phyloP scores from a whole-genome alignment of 768 basidiomycete species.

The Pisolithus marmoratus region DNA sequence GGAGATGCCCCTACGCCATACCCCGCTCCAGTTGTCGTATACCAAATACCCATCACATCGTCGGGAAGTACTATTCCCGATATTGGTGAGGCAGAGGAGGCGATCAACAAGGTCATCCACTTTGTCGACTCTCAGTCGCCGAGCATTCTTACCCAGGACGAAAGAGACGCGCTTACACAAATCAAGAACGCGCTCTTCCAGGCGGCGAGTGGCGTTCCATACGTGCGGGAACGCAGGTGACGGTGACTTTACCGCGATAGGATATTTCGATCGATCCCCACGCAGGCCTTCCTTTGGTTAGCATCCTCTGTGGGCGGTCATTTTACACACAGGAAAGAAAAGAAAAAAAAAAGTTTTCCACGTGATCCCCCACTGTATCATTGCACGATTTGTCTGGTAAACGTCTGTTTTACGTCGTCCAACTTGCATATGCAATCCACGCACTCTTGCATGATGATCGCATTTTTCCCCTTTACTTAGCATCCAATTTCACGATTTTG shows the following conservation, averaged over 20 bases:
- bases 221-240: conserved; percentile 29
- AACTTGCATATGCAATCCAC: neutral
- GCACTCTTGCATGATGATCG: neutral
- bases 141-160: conserved; percentile 26
- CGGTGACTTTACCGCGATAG: neutral
- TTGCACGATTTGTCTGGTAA: neutral
- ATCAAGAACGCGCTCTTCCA: conserved; percentile 54
- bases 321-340: neutral
- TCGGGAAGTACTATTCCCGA: conserved; percentile 32
- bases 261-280: neutral
- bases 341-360: neutral
- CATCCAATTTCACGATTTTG: neutral
- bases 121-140: conserved; percentile 43
- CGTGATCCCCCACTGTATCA: neutral
- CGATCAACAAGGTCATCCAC: conserved; percentile 47
- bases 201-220: conserved; percentile 33
- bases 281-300: neutral
- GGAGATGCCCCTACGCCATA: conserved; percentile 20
- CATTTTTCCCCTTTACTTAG: neutral
- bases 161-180: conserved; percentile 37
- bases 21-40: conserved; percentile 25
- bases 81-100: conserved; percentile 46
- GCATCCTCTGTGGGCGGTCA: neutral
- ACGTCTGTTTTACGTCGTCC: neutral
- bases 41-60: conserved; percentile 29